Conservation (phyloP, 1,139 yeast species). For the Saccharomyces hybrid region DNA sequence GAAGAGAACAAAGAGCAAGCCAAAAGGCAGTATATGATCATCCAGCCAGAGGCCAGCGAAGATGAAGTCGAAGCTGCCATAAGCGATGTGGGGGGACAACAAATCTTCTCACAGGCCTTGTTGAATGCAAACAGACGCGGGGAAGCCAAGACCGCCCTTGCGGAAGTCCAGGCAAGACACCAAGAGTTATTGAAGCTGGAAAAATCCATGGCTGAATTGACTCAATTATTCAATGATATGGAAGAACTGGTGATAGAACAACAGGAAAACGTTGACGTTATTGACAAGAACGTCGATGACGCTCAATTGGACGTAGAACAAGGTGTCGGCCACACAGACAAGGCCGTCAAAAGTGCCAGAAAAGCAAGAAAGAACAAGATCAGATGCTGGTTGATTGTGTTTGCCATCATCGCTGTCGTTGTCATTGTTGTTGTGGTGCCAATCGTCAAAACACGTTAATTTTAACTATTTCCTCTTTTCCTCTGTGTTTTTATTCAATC, state of each 20-base stretch:
- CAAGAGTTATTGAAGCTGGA: slow-evolving; percentile 92
- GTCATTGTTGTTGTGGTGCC: slow-evolving; percentile 59
- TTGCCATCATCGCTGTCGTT: slow-evolving; percentile 53
- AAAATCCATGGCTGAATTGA: slow-evolving; percentile 91
- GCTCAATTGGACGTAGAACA: slow-evolving; percentile 90
- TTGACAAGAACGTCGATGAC: slow-evolving; percentile 69
- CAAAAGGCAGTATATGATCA: slow-evolving; percentile 85
- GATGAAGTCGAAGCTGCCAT: slow-evolving; percentile 78
- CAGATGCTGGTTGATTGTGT: slow-evolving; percentile 70
- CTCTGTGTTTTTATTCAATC: not conserved
- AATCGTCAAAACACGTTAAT: slow-evolving; percentile 21
- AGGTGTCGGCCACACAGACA: slow-evolving; percentile 90
- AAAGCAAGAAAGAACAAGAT: slow-evolving; percentile 88
- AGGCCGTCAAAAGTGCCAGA: slow-evolving; percentile 83
- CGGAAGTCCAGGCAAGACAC: slow-evolving; percentile 95
- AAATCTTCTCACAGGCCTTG: slow-evolving; percentile 92
- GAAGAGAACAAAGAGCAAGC: slow-evolving; percentile 83
- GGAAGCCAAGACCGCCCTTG: slow-evolving; percentile 90
- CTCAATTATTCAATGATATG: slow-evolving; percentile 93
- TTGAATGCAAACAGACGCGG: slow-evolving; percentile 91
- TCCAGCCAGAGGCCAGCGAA: slow-evolving; percentile 87
- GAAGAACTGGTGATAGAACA: slow-evolving; percentile 95
- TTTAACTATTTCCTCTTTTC: not conserved
- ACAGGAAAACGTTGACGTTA: slow-evolving; percentile 78
- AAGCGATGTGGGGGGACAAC: slow-evolving; percentile 79